These are phyloP conservation scores for Trichoderma pleuroti DNA, from an alignment of 2,329 filamentous ascomycete genomes.

Conservation along the genomic window DNA sequence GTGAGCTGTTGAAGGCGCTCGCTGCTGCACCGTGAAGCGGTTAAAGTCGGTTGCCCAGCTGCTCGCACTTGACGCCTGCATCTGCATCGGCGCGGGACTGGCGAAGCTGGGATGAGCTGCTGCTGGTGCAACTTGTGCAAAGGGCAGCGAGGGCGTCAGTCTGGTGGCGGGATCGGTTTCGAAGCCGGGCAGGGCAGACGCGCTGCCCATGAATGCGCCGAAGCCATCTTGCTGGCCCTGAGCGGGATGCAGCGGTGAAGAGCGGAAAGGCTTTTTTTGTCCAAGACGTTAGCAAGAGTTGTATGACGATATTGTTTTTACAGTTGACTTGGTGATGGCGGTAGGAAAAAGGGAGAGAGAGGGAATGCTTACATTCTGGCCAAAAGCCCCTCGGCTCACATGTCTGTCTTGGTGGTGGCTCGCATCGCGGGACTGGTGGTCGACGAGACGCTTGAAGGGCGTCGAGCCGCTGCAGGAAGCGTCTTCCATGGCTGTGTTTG, in stretches of 20 bases:
- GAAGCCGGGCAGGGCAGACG: slow-evolving; percentile 28
- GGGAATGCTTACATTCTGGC: slow-evolving; percentile 30
- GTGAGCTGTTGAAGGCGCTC: slow-evolving; percentile 22
- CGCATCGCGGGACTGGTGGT: slow-evolving; percentile 41
- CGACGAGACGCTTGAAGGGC: slow-evolving; percentile 42
- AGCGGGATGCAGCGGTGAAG: slow-evolving; percentile 26
- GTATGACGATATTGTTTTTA: neutral
- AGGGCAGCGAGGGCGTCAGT: slow-evolving; percentile 33
- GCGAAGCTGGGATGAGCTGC: slow-evolving; percentile 23
- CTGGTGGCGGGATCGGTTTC: slow-evolving; percentile 35
- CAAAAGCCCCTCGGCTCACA: slow-evolving; percentile 29
- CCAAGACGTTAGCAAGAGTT: neutral
- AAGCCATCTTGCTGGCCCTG: slow-evolving; percentile 33
- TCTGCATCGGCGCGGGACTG: slow-evolving; percentile 25
- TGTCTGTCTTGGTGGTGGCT: slow-evolving; percentile 42
- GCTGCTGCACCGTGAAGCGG: slow-evolving; percentile 32
- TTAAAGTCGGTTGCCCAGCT: slow-evolving; percentile 40
- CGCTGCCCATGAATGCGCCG: slow-evolving; percentile 34
- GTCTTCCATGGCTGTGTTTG: slow-evolving; percentile 35
- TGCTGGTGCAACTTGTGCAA: slow-evolving; percentile 24
- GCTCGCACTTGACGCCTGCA: slow-evolving; percentile 25
- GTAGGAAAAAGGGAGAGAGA: too few relatives aligned
- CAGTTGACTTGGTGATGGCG: neutral
- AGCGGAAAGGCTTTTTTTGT: slow-evolving; percentile 37
- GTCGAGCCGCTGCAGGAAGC: slow-evolving; percentile 41